Percentiles rank a stretch among this genome's conserved stretches.
phyloP scores from a whole-genome alignment of 306 rosid genomes.

The Ochetophila trinervis region DNA sequence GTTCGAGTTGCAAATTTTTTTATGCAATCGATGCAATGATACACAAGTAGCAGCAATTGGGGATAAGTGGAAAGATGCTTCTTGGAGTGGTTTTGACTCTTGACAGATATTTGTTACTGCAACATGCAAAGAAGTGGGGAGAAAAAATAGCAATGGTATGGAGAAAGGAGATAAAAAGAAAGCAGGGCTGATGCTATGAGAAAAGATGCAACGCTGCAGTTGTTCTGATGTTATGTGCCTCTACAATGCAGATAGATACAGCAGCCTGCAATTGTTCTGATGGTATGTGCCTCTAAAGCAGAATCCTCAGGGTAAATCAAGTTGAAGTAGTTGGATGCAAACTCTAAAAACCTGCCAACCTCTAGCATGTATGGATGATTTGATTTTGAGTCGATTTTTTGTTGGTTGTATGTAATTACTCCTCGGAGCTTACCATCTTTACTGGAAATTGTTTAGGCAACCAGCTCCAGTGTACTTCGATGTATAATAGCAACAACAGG shows the following conservation, averaged over 20 bases:
- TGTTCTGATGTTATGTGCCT: neutral
- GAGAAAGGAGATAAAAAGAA: conserved; percentile 8
- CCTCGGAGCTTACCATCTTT: neutral
- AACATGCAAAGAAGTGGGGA: neutral
- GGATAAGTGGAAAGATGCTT: neutral
- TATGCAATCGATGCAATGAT: conserved; percentile 7
- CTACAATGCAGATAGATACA: no score
- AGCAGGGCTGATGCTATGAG: neutral
- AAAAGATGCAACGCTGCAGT: neutral
- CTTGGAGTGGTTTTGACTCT: neutral
- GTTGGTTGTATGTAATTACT: neutral
- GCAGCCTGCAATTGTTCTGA: neutral
- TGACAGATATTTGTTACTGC: conserved; percentile 1
- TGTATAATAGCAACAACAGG: no score
- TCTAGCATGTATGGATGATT: neutral
- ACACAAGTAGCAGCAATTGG: neutral
- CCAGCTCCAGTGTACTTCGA: neutral
- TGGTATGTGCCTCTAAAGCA: neutral
- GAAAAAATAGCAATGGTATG: neutral
- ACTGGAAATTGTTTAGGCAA: neutral
- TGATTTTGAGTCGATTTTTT: neutral
- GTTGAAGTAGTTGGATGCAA: no score
- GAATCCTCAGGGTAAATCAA: no score
- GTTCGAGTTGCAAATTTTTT: neutral
- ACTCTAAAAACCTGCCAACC: no score